Base-by-base conservation (phyloP, 2,329 filamentous ascomycete genomes). In the Trichoderma sp. region DNA sequence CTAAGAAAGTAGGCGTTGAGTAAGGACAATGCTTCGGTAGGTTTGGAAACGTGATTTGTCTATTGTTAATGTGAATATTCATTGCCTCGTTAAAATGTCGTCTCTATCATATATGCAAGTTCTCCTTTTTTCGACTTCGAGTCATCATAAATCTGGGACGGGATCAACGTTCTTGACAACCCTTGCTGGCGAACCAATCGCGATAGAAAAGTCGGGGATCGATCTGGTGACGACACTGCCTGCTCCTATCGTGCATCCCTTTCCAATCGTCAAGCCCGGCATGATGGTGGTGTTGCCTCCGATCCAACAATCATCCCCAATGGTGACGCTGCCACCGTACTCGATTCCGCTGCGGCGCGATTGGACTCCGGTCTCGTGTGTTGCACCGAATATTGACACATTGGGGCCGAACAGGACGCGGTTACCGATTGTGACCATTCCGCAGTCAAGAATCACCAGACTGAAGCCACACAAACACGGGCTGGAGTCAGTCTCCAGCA, bases 331-430 rank as follows among this genome's bases (percentile, higher is more conserved):
- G 16, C 81, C 82, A 0, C 87, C 88, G 75, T 85, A 89, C 78
- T 89, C 87, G 71, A 88, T 82, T 18, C 82, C 83, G 50, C 88
- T 85, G 29, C 87, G 83, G 21, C 88, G 85, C 2, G 84, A 86
- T 71, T 85, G 84, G 0, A 89, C 85, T 78, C 93, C 93, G 0
- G 93, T 86, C 66, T 94, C 93, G 82, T 97, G 94, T 0, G 91
- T 93, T 1, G 90, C 94, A 2, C 91, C 90, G 80, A 91, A 94
- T 74, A 97, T 89, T 67, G 87, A 90, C 0, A 95, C 93, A 79
- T 91, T 92, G 0, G 94, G 93, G 0, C 93, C 94, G 73, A 95
- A 88, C 78, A 94, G 84, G 2, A 93, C 93, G 33, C 93, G 89
- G 31, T 92, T 88, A 0, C 94, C 94, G 64, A 95, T 93, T 4